Percentiles rank a stretch among this genome's conserved stretches.
Conservation (phyloP, 2,329 filamentous ascomycete species). For the Colletotrichum lentis region DNA sequence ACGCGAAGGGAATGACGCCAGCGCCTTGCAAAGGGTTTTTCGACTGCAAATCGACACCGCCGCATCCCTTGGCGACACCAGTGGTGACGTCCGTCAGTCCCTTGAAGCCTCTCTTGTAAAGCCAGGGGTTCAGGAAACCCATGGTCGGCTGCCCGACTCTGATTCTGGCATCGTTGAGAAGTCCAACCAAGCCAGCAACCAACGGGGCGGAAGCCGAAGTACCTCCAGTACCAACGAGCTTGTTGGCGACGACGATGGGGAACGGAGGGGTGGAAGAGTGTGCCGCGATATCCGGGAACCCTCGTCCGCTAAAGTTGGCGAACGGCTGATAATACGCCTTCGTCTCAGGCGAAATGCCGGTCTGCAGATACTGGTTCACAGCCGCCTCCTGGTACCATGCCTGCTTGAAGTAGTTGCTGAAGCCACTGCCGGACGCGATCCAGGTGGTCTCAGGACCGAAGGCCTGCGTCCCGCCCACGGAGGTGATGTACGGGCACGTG, state of each 20-base stretch:
- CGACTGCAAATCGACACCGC: slow-evolving; percentile 41
- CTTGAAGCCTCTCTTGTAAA: slow-evolving; percentile 54
- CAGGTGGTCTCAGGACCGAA: slow-evolving; percentile 61
- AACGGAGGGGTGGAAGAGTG: slow-evolving; percentile 51
- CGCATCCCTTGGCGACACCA: slow-evolving; percentile 41
- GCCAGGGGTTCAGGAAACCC: slow-evolving; percentile 70
- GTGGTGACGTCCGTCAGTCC: slow-evolving; percentile 50
- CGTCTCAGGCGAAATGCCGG: slow-evolving; percentile 44
- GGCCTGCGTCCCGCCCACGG: slow-evolving; percentile 63
- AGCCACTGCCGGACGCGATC: slow-evolving; percentile 61
- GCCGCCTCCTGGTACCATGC: slow-evolving; percentile 56
- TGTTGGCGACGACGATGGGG: slow-evolving; percentile 44
- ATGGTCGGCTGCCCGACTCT: slow-evolving; percentile 60
- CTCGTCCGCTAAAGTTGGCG: slow-evolving; percentile 60
- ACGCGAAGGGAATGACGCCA: slow-evolving; percentile 42
- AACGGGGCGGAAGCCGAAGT: slow-evolving; percentile 67
- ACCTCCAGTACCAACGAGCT: slow-evolving; percentile 39
- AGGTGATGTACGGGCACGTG: slow-evolving; percentile 63
- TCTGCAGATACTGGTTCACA: slow-evolving; percentile 54
- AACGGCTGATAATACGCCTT: slow-evolving; percentile 60
- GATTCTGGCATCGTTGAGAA: slow-evolving; percentile 71
- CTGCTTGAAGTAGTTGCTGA: slow-evolving; percentile 57
- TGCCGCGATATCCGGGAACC: slow-evolving; percentile 68
- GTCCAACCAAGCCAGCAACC: slow-evolving; percentile 68
- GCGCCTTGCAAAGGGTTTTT: slow-evolving; percentile 40